Evolutionary conservation across 192 early-diverging fungal genomes (phyloP).

Genomic region (Coemansia sp.): DNA sequence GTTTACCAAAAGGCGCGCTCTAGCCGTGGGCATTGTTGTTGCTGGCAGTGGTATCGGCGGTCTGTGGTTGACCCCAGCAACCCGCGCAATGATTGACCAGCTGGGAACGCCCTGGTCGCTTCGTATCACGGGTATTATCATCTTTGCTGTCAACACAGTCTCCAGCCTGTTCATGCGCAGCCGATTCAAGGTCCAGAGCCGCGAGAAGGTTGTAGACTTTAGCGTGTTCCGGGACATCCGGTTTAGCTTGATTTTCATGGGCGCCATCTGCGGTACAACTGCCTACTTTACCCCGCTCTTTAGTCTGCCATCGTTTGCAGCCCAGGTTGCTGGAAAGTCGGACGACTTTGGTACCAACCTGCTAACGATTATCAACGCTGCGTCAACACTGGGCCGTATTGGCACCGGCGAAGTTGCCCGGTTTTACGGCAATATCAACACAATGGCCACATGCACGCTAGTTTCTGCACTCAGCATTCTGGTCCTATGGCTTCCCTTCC

Average conservation of each 20-base stretch:
- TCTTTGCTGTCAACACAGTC: constrained; percentile 43
- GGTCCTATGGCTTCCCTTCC: constrained; percentile 57
- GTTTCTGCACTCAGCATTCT: constrained; percentile 48
- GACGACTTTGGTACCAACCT: constrained; percentile 52
- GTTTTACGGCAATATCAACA: constrained; percentile 60
- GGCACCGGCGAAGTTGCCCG: constrained; percentile 60
- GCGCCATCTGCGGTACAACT: constrained; percentile 47
- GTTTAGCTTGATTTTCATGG: constrained; percentile 42
- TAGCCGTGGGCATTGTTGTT: constrained; percentile 55
- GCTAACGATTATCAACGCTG: constrained; percentile 64
- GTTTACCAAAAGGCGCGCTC: constrained; percentile 51
- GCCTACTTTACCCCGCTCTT: constrained; percentile 63
- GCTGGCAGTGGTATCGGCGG: constrained; percentile 59
- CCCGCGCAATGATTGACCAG: constrained; percentile 40
- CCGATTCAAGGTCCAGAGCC: constrained; percentile 9
- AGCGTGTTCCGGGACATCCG: constrained; percentile 43
- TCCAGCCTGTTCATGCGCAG: constrained; percentile 49
- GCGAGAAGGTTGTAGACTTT: constrained; percentile 49
- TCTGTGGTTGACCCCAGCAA: constrained; percentile 53
- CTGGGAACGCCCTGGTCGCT: constrained; percentile 58
- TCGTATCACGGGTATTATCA: constrained; percentile 50
- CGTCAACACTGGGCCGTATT: constrained; percentile 63
- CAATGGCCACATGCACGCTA: constrained; percentile 49
- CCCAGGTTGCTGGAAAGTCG: constrained; percentile 41
- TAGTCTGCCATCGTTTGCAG: constrained; percentile 44